Conservation (phyloP, 2,329 filamentous ascomycete genomes). For the Hirsutella minnesotensis region DNA sequence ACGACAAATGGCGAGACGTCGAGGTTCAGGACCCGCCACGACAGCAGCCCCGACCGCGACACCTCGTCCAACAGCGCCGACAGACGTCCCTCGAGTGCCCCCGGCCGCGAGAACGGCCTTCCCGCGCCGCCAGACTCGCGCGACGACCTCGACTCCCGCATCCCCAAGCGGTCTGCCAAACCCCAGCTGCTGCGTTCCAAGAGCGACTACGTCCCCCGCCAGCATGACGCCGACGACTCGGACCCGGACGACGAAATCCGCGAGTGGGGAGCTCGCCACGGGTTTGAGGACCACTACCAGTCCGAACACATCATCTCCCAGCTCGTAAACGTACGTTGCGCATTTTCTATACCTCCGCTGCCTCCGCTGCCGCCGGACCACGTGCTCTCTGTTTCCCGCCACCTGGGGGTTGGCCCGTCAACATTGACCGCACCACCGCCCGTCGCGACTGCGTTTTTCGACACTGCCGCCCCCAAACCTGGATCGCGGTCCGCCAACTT, state of each 20-base stretch:
- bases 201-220: conserved; percentile 39
- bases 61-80: conserved; percentile 17
- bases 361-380: conserved; percentile 3
- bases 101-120: conserved; percentile 27
- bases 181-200: conserved; percentile 43
- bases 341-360: conserved; percentile 2
- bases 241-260: conserved; percentile 32
- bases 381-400: conserved; percentile 3
- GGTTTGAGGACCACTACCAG: conserved; percentile 86
- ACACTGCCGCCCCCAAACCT: not conserved
- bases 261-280: conserved; percentile 59
- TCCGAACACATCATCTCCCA: conserved; percentile 81
- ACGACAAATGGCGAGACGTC: conserved; percentile 18
- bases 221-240: conserved; percentile 21
- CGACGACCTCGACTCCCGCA: conserved; percentile 23
- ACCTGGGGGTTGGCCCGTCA: not conserved
- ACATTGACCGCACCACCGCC: not conserved
- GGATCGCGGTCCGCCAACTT: not conserved
- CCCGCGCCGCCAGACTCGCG: conserved; percentile 10
- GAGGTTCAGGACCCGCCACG: conserved; percentile 14
- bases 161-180: conserved; percentile 28
- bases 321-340: conserved; percentile 59
- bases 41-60: conserved; percentile 17
- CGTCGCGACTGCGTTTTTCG: not conserved
- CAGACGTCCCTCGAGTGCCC: conserved; percentile 33